These are phyloP conservation scores for Salix brachista DNA, from an alignment of 345 rosid genomes.

Conservation along the genomic window DNA sequence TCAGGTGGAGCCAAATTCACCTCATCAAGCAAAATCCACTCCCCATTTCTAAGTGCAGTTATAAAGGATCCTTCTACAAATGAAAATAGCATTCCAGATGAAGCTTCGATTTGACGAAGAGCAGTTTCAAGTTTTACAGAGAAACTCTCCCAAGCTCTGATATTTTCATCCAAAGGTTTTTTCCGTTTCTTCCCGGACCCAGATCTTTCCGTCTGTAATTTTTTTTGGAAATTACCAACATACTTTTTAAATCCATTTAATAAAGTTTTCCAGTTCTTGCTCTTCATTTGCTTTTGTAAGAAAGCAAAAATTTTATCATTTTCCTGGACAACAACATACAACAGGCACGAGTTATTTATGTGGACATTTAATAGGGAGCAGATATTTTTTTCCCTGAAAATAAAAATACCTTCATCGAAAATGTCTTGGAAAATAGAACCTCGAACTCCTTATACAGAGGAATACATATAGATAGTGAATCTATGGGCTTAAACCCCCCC, in stretches of 20 bases:
- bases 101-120: constrained; percentile 45
- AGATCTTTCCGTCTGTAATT: constrained; percentile 22
- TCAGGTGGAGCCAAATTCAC: constrained; percentile 94
- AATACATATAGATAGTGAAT: constrained; percentile 60
- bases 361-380: not conserved
- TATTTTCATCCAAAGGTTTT: constrained; percentile 42
- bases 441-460: constrained; percentile 68
- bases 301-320: constrained; percentile 33
- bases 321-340: constrained; percentile 42
- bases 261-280: constrained; percentile 59
- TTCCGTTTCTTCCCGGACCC: constrained; percentile 62
- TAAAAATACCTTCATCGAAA: constrained; percentile 47
- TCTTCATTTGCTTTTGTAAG: constrained; percentile 39
- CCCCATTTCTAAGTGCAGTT: constrained; percentile 79
- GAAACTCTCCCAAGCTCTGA: constrained; percentile 50
- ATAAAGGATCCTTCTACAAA: constrained; percentile 98
- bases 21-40: constrained; percentile 97
- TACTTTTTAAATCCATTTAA: constrained; percentile 44
- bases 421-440: constrained; percentile 48
- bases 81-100: constrained; percentile 81
- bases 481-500: constrained; percentile 95
- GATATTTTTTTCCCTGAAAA: not conserved
- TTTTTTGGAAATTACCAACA: constrained; percentile 27
- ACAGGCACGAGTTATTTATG: constrained; percentile 20
- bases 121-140: constrained; percentile 51